Evolutionary conservation across 371 early-diverging fungal genomes (phyloP), one percentile per base, ranked within the genome.

Genomic region (Batrachochytrium dendrobatidis): DNA sequence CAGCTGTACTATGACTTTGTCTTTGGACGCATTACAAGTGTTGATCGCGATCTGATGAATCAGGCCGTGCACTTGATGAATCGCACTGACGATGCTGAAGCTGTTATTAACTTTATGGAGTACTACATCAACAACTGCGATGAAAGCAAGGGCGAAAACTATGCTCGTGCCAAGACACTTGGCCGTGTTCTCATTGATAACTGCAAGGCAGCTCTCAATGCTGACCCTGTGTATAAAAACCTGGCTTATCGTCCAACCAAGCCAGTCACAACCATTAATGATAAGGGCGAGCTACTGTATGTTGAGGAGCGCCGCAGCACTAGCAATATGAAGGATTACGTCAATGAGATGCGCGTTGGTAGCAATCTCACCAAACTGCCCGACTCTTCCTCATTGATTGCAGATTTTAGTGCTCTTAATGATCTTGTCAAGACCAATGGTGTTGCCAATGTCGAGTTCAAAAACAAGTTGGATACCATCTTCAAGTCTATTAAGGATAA

Each of bases 41-140:
- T 94, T 24, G 93, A 95, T 72, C 89, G 94, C 69, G 94, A 92
- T 65, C 80, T 95, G 56, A 92, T 92, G 66, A 90, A 93, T 65
- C 85, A 87, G 70, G 88, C 88, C 69, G 77, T 92, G 49, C 89
- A 87, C 60, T 80, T 95, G 67, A 93, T 93, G 91, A 95, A 93
- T 83, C 87, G 94, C 55, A 75, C 92, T 44, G 86, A 87, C 68
- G 70, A 76, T 44, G 34, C 60, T 28, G 68, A 71, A 58, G 44
- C 79, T 52, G 70, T 95, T 60, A 72, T 95, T 61, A 77, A 82
- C 33, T 90, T 86, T 78, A 91, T 93, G 87, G 85, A 87, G 64
- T 91, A 92, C 71, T 84, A 85, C 45, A 84, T 92, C 53, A 79
- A 82, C 62, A 82, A 85, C 61, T 82, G 83, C 61, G 63, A 69